phyloP scores from a whole-genome alignment of 345 rosid genomes.

The Murraya paniculata region DNA sequence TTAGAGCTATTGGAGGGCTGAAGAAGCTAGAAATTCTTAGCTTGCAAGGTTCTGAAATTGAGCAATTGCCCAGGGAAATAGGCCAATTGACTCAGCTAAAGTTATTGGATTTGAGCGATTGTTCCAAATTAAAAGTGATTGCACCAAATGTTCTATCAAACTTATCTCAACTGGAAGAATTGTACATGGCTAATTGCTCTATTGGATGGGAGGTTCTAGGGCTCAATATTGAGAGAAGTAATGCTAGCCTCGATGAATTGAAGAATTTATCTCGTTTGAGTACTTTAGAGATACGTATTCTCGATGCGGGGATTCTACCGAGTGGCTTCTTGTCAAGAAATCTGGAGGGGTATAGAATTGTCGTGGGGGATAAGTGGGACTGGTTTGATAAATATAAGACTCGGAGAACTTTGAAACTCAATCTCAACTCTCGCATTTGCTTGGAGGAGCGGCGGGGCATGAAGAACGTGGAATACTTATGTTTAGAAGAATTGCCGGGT shows the following conservation, averaged over 20 bases:
- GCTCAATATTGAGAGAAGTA: background rate
- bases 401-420: background rate
- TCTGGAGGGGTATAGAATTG: background rate
- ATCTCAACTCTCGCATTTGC: background rate
- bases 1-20: background rate
- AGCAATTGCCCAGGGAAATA: slow-evolving; percentile 18
- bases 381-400: background rate
- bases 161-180: slow-evolving; percentile 24
- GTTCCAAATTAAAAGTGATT: slow-evolving; percentile 2
- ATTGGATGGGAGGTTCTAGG: slow-evolving; percentile 1
- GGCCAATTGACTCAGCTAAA: slow-evolving; percentile 8
- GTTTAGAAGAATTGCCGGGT: background rate
- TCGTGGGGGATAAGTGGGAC: background rate
- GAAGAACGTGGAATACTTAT: background rate
- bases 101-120: slow-evolving; percentile 7
- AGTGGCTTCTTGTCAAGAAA: background rate
- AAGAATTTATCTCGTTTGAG: slow-evolving; percentile 14
- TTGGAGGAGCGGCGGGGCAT: background rate
- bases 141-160: background rate
- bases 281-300: background rate
- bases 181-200: slow-evolving; percentile 16
- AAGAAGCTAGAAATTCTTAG: slow-evolving; percentile 17
- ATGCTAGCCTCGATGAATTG: slow-evolving; percentile 15
- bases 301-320: background rate
- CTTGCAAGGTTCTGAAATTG: background rate